phyloP scores from a whole-genome alignment of 805 yeast genomes.

The Yarrowia bubula region DNA sequence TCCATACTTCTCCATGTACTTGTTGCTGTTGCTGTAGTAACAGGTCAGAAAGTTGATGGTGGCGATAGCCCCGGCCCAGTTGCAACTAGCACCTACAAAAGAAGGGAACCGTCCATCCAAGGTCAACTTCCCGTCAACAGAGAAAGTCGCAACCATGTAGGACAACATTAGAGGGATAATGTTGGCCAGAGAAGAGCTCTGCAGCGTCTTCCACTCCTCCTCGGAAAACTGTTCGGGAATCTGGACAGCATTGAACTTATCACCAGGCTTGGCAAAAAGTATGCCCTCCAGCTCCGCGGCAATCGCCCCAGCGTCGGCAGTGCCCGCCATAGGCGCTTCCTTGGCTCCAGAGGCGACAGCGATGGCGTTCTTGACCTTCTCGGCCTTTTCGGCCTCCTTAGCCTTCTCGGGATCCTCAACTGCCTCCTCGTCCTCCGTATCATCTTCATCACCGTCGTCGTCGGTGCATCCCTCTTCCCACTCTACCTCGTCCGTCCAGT shows the following conservation, averaged over 20 bases:
- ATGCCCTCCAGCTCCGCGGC: background rate
- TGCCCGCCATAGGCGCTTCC: background rate
- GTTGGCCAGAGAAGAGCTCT: background rate
- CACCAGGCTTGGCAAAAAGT: background rate
- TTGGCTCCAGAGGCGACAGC: background rate
- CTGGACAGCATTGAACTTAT: background rate
- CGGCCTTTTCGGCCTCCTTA: background rate
- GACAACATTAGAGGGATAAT: background rate
- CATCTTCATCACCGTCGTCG: background rate
- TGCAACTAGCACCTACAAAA: background rate
- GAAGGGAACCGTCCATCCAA: background rate
- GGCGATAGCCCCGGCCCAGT: conserved; percentile 3
- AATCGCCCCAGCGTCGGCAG: background rate
- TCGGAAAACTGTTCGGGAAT: background rate
- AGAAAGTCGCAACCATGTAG: background rate
- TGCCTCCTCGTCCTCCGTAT: background rate
- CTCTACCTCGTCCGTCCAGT: conserved; percentile 25
- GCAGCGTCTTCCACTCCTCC: background rate
- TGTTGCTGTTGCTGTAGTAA: background rate
- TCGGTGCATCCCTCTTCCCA: conserved; percentile 11
- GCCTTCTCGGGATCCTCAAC: background rate
- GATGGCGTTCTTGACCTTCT: background rate
- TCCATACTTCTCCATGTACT: background rate
- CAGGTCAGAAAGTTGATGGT: background rate
- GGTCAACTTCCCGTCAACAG: background rate